Conservation (phyloP, 2,329 filamentous ascomycete species). For the Colletotrichum somersetense region DNA sequence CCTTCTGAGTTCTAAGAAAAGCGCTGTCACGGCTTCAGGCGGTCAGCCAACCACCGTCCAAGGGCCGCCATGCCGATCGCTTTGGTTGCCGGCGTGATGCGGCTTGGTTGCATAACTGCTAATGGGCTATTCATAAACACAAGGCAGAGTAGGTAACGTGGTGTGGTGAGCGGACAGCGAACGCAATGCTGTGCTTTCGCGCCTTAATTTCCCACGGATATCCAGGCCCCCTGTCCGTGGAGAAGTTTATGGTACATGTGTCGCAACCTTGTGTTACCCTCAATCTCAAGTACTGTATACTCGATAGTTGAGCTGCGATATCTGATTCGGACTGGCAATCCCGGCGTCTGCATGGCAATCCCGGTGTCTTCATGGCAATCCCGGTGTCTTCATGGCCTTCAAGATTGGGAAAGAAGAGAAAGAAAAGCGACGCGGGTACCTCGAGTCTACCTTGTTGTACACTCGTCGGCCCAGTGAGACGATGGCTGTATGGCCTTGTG, state of each 20-base stretch:
- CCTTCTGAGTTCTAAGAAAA: slow-evolving; percentile 31
- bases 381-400: slow-evolving; percentile 1
- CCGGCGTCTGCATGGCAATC: slow-evolving; percentile 7
- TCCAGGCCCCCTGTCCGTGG: slow-evolving; percentile 23
- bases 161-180: slow-evolving; percentile 26
- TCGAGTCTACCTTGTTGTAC: slow-evolving; percentile 25
- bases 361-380: slow-evolving; percentile 8
- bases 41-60: slow-evolving; percentile 10
- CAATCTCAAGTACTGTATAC: background rate
- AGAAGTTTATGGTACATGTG: background rate
- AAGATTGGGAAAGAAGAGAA: background rate
- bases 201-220: slow-evolving; percentile 41
- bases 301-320: background rate
- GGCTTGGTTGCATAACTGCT: slow-evolving; percentile 31
- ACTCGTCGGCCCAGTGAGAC: slow-evolving; percentile 26
- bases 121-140: slow-evolving; percentile 17
- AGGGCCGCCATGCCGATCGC: slow-evolving; percentile 29
- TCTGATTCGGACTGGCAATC: slow-evolving; percentile 12
- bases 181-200: slow-evolving; percentile 40
- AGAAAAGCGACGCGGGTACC: slow-evolving; percentile 26
- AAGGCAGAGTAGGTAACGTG: slow-evolving; percentile 24
- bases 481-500: background rate
- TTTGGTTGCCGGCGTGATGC: slow-evolving; percentile 35
- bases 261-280: rapidly evolving
- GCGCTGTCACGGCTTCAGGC: slow-evolving; percentile 37